A percentile compares a stretch with the other conserved stretches of the same genome.
These are phyloP conservation scores for Liquidambar formosana DNA, from an alignment of 164 flowering plant genomes.

Conservation along the genomic window DNA sequence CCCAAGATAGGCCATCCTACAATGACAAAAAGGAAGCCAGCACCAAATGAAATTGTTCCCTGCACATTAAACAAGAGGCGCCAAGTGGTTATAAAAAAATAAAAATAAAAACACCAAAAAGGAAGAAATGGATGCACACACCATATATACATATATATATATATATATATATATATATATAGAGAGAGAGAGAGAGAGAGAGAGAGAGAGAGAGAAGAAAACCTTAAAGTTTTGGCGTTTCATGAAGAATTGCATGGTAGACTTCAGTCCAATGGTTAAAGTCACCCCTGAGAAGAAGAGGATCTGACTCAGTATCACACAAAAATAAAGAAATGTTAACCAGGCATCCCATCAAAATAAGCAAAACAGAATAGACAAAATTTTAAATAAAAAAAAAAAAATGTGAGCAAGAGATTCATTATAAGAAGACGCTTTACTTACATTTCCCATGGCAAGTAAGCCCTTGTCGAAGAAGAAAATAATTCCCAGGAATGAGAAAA, in stretches of 20 bases:
- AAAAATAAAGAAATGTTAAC: neutral
- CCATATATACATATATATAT: too few species aligned
- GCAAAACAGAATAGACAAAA: neutral
- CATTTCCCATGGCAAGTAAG: conserved; percentile 97
- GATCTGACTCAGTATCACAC: conserved; percentile 9
- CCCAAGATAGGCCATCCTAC: conserved; percentile 96
- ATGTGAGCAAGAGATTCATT: neutral
- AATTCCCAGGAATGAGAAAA: conserved; percentile 86
- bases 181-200: too few species aligned
- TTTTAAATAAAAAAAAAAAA: too few species aligned
- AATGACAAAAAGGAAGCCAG: conserved; percentile 84
- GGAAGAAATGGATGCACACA: neutral
- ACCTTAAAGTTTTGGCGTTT: conserved; percentile 89
- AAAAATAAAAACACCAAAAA: too few species aligned
- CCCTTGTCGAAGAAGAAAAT: conserved; percentile 92
- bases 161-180: too few species aligned
- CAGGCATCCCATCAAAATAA: neutral
- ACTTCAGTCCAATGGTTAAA: conserved; percentile 86
- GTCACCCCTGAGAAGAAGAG: conserved; percentile 91
- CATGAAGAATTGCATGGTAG: conserved; percentile 89
- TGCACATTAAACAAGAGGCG: conserved; percentile 26
- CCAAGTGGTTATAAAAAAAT: neutral
- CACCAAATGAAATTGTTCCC: conserved; percentile 94
- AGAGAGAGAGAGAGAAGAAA: neutral
- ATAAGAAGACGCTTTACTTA: conserved; percentile 32